Base-by-base conservation (phyloP, 2,329 filamentous ascomycete species). In the Colletotrichum spinosum region DNA sequence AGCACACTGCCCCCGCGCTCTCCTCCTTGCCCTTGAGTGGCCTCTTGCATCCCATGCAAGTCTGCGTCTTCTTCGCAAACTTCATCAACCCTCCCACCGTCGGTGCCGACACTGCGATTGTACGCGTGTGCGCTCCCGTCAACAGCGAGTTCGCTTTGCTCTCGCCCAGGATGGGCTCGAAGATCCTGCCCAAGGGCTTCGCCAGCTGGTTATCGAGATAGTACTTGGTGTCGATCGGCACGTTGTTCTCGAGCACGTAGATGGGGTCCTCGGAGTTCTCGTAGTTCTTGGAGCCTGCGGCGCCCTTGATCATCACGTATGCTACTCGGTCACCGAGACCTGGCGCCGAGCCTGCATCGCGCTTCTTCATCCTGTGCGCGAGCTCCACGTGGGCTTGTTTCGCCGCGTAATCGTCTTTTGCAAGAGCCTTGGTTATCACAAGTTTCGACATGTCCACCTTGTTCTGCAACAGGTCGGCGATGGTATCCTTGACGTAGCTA, bases 21-120 rank as follows among this genome's bases (percentile, higher is more conserved):
- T 97, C 95, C 50, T 92, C 87, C 70, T 92, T 92, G 65, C 88
- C 89, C 7, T 88, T 89, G 54, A 99, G 85, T 4, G 96, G 96
- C 78, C 97, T 97, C 86, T 98, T 99, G 88, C 96, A 99, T 4
- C 94, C 96, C 92, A 99, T 97, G 78, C 96, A 99, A 0, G 96
- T 98, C 80, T 94, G 90, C 3, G 96, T 99, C 83, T 97, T 97
- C 82, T 97, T 97, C 39, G 96, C 88, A 75, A 98, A 99, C 80
- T 97, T 97, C 96, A 99, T 99, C 69, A 99, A 83, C 0, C 96
- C 96, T 61, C 96, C 96, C 67, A 97, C 88, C 0, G 92, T 92
- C 0, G 97, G 95, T 17, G 93, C 96, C 3, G 95, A 94, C 33
- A 98, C 93, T 1, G 93, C 92, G 69, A 99, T 97, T 52, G 92